A percentile compares a stretch with the other conserved stretches of the same genome.
phyloP scores from a whole-genome alignment of 768 basidiomycete species.

The Lactifluus rugatus region DNA sequence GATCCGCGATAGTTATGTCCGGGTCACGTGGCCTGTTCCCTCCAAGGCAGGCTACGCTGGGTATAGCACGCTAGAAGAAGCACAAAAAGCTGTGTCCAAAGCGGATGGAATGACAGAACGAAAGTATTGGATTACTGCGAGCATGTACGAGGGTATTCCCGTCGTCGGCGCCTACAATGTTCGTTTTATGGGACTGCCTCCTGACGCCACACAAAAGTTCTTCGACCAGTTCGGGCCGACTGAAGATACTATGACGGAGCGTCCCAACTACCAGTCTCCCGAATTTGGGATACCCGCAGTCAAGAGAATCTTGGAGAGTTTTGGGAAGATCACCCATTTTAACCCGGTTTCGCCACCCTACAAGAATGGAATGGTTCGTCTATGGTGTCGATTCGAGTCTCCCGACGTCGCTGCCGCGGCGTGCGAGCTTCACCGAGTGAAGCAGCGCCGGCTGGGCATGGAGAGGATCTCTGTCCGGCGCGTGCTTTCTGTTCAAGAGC shows the following conservation, averaged over 20 bases:
- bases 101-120: slow-evolving; percentile 31
- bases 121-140: slow-evolving; percentile 37
- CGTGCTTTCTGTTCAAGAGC: slow-evolving; percentile 41
- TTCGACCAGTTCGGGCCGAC: slow-evolving; percentile 39
- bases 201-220: slow-evolving; percentile 31
- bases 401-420: slow-evolving; percentile 44
- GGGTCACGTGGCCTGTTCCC: slow-evolving; percentile 53
- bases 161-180: slow-evolving; percentile 52
- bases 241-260: slow-evolving; percentile 42
- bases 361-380: slow-evolving; percentile 38
- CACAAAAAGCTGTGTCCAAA: slow-evolving; percentile 40
- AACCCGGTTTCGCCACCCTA: slow-evolving; percentile 44
- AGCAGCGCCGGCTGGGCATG: slow-evolving; percentile 36
- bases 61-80: slow-evolving; percentile 40
- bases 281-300: slow-evolving; percentile 31
- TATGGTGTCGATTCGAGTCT: slow-evolving; percentile 47
- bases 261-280: slow-evolving; percentile 35
- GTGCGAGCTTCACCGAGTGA: slow-evolving; percentile 39
- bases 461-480: slow-evolving; percentile 44
- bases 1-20: slow-evolving; percentile 46
- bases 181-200: slow-evolving; percentile 46
- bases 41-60: slow-evolving; percentile 51
- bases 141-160: slow-evolving; percentile 47
- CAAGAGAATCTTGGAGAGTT: slow-evolving; percentile 29
- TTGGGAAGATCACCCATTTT: slow-evolving; percentile 34